Evolutionary conservation across 495 filamentous ascomycete species (phyloP), one percentile per base, ranked within the genome.

Genomic region (Aspergillus haitiensis): DNA sequence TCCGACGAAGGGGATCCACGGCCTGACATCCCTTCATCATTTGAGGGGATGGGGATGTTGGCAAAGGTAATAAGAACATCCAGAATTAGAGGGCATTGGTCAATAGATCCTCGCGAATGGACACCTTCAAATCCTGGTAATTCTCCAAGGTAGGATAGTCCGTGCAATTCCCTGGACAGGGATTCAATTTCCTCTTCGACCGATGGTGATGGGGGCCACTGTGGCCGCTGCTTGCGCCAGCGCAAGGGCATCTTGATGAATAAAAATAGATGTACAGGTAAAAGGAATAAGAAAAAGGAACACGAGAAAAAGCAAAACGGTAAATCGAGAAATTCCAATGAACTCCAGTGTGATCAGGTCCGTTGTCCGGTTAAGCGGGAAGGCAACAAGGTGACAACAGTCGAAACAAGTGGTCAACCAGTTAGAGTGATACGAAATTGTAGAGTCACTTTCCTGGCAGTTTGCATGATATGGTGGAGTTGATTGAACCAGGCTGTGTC

Each of bases 1-100:
- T 75, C 70, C 7, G 77, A 78, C 8, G 32, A 37, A 10, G 33
- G 31, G 34, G 15, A 39, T 54, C 58, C 50, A 36, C 13, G 8
- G 10, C 33, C 47, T 37, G 40, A 8, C 13, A 39, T 48, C 58
- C 54, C 33, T 47, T 21, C 58, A 16, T 40, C 58, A 60, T 54
- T 32, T 34, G 71, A 62, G 31, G 57, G 58, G 36, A 51, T 56
- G 31, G 57, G 58, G 36, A 51, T 56, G 2, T 64, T 65, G 0
- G 62, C 34, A 42, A 66, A 27, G 21, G 21, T 59, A 59, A 63
- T 61, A 48, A 67, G 35, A 7, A 64, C 48, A 40, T 73, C 65
- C 31, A 78, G 55, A 32, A 83, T 66, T 51, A 83, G 65, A 0
- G 79, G 79, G 16, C 70, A 68, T 56, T 83, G 80, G 55, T 81